Conservation (phyloP, 345 rosid species). For the Lenwebbia sp. region DNA sequence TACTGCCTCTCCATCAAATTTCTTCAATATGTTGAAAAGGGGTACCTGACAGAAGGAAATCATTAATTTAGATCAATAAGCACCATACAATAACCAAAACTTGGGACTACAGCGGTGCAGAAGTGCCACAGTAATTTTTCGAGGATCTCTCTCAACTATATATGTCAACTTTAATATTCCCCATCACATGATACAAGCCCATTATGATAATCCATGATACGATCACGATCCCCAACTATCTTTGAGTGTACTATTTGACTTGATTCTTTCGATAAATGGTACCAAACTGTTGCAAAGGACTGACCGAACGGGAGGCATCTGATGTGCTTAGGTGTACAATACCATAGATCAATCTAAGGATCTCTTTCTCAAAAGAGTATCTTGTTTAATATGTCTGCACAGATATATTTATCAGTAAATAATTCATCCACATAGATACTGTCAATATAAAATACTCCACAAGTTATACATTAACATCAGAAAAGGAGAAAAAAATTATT, state of each 20-base stretch:
- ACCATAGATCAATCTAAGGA: not conserved
- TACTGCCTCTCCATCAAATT: constrained; percentile 67
- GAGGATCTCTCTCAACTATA: not conserved
- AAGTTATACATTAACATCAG: not conserved
- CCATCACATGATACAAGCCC: not conserved
- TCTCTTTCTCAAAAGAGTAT: not conserved
- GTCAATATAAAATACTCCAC: not conserved
- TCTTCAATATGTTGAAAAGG: constrained; percentile 74
- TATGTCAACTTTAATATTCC: not conserved
- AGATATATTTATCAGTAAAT: not conserved
- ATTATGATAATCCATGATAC: not conserved
- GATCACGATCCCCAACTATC: not conserved
- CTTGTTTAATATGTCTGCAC: not conserved
- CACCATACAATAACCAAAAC: not conserved
- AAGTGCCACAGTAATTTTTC: not conserved
- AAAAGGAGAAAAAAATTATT: not conserved
- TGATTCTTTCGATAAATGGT: not conserved
- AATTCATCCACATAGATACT: not conserved
- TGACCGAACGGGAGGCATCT: not conserved
- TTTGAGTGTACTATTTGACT: not conserved
- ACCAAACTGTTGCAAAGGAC: not conserved
- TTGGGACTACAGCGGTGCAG: not conserved
- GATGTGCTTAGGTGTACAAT: not conserved
- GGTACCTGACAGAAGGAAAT: constrained; percentile 33
- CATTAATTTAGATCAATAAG: not conserved